Conservation (phyloP, 768 basidiomycete species). For the Trametes cingulata region DNA sequence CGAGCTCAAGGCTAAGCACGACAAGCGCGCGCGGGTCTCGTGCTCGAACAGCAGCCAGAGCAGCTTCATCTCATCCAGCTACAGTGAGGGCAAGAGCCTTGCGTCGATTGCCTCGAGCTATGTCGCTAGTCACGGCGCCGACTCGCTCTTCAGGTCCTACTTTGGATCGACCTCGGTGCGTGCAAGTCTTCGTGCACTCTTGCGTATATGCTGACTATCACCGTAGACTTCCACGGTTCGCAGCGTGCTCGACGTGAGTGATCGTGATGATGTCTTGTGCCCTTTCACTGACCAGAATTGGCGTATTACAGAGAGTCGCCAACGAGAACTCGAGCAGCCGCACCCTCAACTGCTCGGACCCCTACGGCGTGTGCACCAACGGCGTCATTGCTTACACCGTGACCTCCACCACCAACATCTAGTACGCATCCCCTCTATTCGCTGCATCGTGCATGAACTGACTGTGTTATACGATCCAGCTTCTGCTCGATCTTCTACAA, state of each 20-base stretch:
- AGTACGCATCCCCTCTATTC: slow-evolving; percentile 18
- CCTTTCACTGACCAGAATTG: neutral
- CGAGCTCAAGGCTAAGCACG: slow-evolving; percentile 24
- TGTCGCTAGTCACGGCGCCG: slow-evolving; percentile 39
- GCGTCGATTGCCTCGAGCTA: slow-evolving; percentile 37
- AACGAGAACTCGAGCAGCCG: slow-evolving; percentile 42
- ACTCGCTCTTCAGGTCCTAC: slow-evolving; percentile 43
- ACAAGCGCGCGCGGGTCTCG: slow-evolving; percentile 42
- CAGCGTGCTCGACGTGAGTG: slow-evolving; percentile 33
- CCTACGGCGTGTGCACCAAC: slow-evolving; percentile 32
- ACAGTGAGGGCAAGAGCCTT: slow-evolving; percentile 43
- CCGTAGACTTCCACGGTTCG: slow-evolving; percentile 34
- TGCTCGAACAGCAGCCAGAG: slow-evolving; percentile 38
- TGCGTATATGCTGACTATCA: neutral
- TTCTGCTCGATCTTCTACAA: slow-evolving; percentile 50
- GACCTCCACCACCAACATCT: slow-evolving; percentile 49
- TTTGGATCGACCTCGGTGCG: slow-evolving; percentile 32
- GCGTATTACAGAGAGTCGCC: slow-evolving; percentile 34
- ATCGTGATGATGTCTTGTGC: neutral
- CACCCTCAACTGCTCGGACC: slow-evolving; percentile 46
- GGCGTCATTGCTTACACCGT: slow-evolving; percentile 50
- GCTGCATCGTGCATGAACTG: neutral
- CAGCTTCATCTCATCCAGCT: slow-evolving; percentile 41
- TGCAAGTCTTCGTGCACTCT: neutral
- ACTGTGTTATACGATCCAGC: slow-evolving; percentile 4